Evolutionary conservation across 306 rosid genomes (phyloP), one percentile per base, ranked within the genome.

Genomic region (Sophora flavescens): DNA sequence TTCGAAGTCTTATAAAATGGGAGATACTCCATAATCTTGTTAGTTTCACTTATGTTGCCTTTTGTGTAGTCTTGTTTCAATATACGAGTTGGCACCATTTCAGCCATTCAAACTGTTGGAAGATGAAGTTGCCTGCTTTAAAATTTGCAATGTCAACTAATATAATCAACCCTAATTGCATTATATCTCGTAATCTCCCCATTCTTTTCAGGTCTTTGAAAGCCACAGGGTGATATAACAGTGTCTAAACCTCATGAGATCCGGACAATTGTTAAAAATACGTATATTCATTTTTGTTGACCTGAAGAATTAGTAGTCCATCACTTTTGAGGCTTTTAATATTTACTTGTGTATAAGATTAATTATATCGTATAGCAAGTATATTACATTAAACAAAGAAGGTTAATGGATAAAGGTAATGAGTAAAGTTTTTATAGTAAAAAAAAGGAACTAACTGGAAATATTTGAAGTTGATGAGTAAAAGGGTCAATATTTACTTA

Each of bases 111-210:
- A 68, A 41, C 10, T 56, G 75, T 77, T 42, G 68, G 81, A 57
- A 45, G 80, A 26, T 51, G 56, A 76, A 15, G 15, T 67, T 67
- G 6, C 1, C 8, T 63, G 14, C 73, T 16, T 28, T 8, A 35
- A 33, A 30, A 4, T 6, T 26, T 35, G 10, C 51, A 63, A 79
- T 72, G 84, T 80, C 84, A 73, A 66, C 75, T 2, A 2, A 36
- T 78, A 50, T 2, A 35, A 35, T 54, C 52, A 18, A 10, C 59
- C 53, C 22, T 61, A 16, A 14, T 60, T 45, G n/a, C 48, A 45
- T 62, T 60, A 17, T 16, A 33, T 67, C 41, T 68, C 45, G 8
- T 30, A 68, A 26, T 67, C 41, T 13, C 17, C 30, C 30, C 18
- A 59, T 12, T 41, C 64, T 59, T 59, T 28, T 28, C 1, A 4